Evolutionary conservation across 192 early-diverging fungal species (phyloP), one percentile per base, ranked within the genome.

Genomic region (Ambispora gerdemannii): DNA sequence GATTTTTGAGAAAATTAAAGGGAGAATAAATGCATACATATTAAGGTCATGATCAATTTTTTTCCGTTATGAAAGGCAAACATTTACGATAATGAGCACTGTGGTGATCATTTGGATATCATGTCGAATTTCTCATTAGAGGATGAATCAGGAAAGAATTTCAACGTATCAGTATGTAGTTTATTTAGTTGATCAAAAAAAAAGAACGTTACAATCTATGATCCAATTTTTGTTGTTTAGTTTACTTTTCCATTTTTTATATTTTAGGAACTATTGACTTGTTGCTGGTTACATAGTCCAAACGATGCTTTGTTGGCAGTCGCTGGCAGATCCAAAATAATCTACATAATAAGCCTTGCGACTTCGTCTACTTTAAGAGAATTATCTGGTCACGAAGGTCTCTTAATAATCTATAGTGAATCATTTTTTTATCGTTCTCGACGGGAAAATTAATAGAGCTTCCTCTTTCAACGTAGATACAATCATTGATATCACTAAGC

Each of bases 71-170:
- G 27, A 7, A 76, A 91, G 86, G 86, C 88, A 15, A 95, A 88
- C 64, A 83, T 95, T 15, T 96, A 92, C 73, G 94, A 96, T 71
- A 96, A 96, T 76, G 92, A 93, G 72, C 93, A 96, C 74, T 93
- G 91, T 63, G 93, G 92, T 11, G 92, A 95, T 72, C 94, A 96
- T 64, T 80, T 96, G 72, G 93, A 96, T 71, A 90, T 96, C 59
- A 93, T 96, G 91, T 93, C 92, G 4, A 91, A 96, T 74, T 96
- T 89, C 65, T 82, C 87, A 49, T 70, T 92, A 13, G 75, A 81
- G 24, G 70, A 75, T 3, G 50, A 66, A 36, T 35, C 71, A 3
- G 73, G 74, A 10, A 78, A 77, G 52, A 78, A 72, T 19, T 33
- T 49, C 2, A 74, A 79, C 24, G 78, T 73, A 11, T 60, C 71